Conservation (phyloP, 345 rosid species). For the Sisymbrium irio region DNA sequence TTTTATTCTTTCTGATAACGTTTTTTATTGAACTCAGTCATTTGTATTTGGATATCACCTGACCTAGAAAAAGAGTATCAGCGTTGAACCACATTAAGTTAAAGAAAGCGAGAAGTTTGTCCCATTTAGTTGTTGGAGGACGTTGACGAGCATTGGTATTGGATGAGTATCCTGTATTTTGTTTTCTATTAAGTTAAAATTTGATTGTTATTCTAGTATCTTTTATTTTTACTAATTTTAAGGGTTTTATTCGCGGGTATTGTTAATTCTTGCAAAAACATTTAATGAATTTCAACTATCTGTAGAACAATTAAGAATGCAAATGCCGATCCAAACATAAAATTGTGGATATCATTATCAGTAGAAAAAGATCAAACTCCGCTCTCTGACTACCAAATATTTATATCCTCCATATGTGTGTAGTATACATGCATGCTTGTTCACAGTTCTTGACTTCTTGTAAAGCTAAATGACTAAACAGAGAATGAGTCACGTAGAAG, state of each 20-base stretch:
- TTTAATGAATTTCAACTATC: neutral
- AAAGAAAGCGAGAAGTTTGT: neutral
- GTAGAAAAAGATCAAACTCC: neutral
- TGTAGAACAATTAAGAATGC: neutral
- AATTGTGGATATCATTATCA: neutral
- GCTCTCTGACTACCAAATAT: neutral
- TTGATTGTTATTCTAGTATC: neutral
- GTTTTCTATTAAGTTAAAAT: neutral
- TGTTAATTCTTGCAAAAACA: neutral
- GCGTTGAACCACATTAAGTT: neutral
- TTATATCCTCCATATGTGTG: neutral
- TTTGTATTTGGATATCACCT: too few relatives aligned
- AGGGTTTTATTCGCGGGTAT: neutral
- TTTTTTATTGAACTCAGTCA: too few relatives aligned
- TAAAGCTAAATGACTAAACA: constrained; percentile 5
- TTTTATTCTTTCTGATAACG: too few relatives aligned
- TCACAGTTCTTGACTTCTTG: constrained; percentile 12
- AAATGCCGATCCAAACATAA: neutral
- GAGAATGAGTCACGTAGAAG: constrained; percentile 15
- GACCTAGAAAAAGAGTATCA: neutral
- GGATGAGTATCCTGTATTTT: neutral
- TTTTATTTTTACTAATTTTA: neutral
- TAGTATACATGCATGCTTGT: neutral
- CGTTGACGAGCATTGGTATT: neutral
- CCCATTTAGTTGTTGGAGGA: neutral